Evolutionary conservation across 345 rosid genomes (phyloP), one percentile per base, ranked within the genome.

Genomic region (Sisymbrium irio): DNA sequence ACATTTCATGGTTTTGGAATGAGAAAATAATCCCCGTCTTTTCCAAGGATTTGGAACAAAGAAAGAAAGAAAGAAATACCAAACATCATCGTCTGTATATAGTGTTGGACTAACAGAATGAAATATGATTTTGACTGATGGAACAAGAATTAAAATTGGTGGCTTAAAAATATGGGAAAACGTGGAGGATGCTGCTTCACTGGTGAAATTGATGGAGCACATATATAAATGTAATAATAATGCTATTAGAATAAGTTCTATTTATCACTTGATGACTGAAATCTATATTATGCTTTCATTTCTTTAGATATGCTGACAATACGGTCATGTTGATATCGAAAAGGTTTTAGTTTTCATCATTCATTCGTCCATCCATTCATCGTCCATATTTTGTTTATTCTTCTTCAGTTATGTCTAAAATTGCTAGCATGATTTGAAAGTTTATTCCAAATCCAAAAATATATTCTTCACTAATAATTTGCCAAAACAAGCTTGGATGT

Each of bases 191-290:
- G 11, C 66, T 28, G 45, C 45, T 63, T 71, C 67, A 64, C 35
- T 70, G 60, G 61, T 62, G 61, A 69, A 46, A 37, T 69, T 70
- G 69, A 77, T 71, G 59, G 57, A 76, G 44, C 58, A 53, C 63
- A 64, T 32, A 53, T 33, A 75, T 39, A 32, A 15, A 37, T 58
- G 30, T 57, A 37, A 67, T 58, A 41, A 44, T 45, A 69, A 62
- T 76, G 75, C 65, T 62, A 63, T 47, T 76, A 63, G 79, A 76
- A 76, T 76, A 62, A 62, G 41, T 76, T 76, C 79, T 76, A n/a
- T 76, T 46, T 55, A 76, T 62, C 74, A 69, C 70, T 69, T 45
- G 69, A 54, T 54, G 51, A 37, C 51, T 62, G 30, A 15, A 55
- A 53, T 41, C 56, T 68, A 53, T 36, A 41, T 53, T 62, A 62